These are phyloP conservation scores for Corylus avellana DNA, from an alignment of 306 rosid species.

Conservation along the genomic window DNA sequence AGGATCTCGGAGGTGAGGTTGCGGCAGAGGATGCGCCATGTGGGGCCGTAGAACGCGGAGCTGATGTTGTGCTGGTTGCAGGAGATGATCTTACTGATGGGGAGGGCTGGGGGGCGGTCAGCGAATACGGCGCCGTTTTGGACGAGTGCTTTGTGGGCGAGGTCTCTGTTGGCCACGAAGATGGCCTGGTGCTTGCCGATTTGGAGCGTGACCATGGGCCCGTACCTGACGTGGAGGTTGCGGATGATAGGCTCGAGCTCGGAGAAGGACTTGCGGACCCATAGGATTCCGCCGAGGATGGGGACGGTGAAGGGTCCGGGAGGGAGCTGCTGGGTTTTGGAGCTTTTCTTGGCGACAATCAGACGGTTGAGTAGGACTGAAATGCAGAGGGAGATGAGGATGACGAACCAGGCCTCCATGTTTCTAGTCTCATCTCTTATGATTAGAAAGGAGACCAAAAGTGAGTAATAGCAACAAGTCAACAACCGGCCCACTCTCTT, in stretches of 20 bases:
- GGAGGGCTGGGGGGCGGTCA: not conserved
- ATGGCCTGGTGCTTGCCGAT: not conserved
- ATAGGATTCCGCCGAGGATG: not conserved
- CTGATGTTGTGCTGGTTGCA: not conserved
- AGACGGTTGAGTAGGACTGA: not conserved
- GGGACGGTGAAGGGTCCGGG: not conserved
- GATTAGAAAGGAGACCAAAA: no score
- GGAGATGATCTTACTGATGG: not conserved
- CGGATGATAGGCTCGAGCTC: not conserved
- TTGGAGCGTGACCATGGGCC: not conserved
- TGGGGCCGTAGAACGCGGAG: not conserved
- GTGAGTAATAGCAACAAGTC: no score
- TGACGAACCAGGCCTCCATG: not conserved
- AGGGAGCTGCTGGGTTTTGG: not conserved
- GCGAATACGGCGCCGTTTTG: constrained; percentile 8
- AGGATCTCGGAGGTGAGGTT: constrained; percentile 9
- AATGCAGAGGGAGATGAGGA: not conserved
- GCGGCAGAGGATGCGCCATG: constrained; percentile 6
- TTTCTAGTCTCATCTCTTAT: no score
- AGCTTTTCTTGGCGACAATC: not conserved
- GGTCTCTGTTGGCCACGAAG: not conserved
- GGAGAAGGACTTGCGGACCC: not conserved
- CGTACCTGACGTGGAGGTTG: not conserved
- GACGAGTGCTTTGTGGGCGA: constrained; percentile 5
- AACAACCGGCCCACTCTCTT: no score